Base-by-base conservation (phyloP, 2,329 filamentous ascomycete genomes). In the Neofusicoccum cordaticola region DNA sequence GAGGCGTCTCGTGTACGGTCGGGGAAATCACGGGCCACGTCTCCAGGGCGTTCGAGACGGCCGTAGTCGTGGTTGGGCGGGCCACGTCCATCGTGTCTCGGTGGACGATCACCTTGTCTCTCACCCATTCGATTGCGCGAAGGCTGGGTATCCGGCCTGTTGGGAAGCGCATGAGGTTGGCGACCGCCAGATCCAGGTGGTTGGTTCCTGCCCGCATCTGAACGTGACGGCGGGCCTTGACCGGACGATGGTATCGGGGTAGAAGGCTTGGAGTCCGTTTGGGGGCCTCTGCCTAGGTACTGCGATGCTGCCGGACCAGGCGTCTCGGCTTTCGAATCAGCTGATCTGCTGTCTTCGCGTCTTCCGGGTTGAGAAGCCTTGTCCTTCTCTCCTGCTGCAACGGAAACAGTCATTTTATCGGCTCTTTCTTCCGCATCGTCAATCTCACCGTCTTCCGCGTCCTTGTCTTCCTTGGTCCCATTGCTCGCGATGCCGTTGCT, bases 381-480 rank as follows among this genome's bases (percentile, higher is more conserved):
- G 41, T 63, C 42, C 12, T 65, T 44, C 41, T 48, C 42, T 45
- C 53, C 44, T n/a, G 61, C 39, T 37, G 64, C 63, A 35, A 63
- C 44, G 6, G 68, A 66, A 37, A 68, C 67, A n/a, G 70, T 68
- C 19, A 57, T 58, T 35, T 58, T 53, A 34, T 66, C 37, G 9
- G 31, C 2, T 17, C 41, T 34, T 8, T 67, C 41, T 39, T 80
- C 86, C 39, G 79, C 81, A 69, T 91, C 89, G 67, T 87, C 85
- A 27, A 91, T 88, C 73, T 92, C 90, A 19, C 90, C 90, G 71
- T 92, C 90, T 73, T 92, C 90, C 62, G 86, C 85, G 66, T 89
- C 87, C 1, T 75, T 74, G 67, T 65, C 75, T 62, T 65, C 76
- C 73, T 70, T 68, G 15, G 63, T 34, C 57, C 45, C 73, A 15